phyloP scores from a whole-genome alignment of 768 basidiomycete genomes.

The Gautieria morchelliformis region DNA sequence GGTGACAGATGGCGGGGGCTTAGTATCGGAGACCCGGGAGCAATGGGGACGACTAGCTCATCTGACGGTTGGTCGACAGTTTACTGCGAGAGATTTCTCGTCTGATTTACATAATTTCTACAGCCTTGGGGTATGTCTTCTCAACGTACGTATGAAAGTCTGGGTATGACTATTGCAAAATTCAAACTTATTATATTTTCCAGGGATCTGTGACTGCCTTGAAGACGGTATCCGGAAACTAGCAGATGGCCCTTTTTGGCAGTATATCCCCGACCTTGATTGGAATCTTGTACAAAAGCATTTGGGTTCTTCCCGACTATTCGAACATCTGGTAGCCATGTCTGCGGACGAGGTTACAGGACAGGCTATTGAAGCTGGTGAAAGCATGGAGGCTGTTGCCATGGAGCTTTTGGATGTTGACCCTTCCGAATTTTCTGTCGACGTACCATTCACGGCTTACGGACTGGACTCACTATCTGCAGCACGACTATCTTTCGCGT shows the following conservation, averaged over 20 bases:
- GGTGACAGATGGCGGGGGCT: conserved; percentile 19
- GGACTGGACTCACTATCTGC: conserved; percentile 12
- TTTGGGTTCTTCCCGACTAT: conserved; percentile 15
- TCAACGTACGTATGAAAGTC: conserved; percentile 8
- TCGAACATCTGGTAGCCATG: conserved; percentile 15
- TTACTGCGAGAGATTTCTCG: neutral
- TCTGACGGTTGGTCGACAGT: neutral
- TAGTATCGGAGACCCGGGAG: conserved; percentile 4
- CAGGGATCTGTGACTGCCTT: conserved; percentile 23
- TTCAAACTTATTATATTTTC: neutral
- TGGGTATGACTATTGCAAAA: neutral
- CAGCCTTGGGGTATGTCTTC: conserved; percentile 12
- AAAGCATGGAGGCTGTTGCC: neutral
- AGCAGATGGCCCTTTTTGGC: conserved; percentile 14
- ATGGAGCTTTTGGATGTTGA: conserved; percentile 6
- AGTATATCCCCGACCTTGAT: conserved; percentile 27
- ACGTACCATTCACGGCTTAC: conserved; percentile 10
- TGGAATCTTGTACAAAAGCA: conserved; percentile 19
- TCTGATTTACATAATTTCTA: neutral
- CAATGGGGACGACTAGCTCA: conserved; percentile 1
- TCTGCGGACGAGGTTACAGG: neutral
- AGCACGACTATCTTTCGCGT: conserved; percentile 7
- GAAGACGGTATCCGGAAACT: conserved; percentile 24
- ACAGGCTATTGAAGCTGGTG: neutral
- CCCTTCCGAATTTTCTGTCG: conserved; percentile 5